Evolutionary conservation across 2,329 filamentous ascomycete genomes (phyloP).

Genomic region (Sporothrix brunneoviolacea): DNA sequence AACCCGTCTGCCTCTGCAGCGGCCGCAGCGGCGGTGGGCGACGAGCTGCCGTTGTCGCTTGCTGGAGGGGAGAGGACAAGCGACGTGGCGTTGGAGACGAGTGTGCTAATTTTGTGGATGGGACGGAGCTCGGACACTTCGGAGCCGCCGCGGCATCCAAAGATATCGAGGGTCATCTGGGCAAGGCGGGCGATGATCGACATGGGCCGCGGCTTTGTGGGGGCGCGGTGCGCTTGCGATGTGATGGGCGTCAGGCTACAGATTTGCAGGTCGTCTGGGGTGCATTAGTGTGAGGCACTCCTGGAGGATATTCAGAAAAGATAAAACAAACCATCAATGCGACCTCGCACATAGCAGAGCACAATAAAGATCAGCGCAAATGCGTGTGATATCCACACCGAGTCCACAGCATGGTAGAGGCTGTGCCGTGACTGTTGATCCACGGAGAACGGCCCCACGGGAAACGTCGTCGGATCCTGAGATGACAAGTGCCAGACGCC

Average conservation of each 20-base stretch:
- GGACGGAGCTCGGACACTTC: no score
- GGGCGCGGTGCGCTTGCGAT: background rate
- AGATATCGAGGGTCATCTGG: background rate
- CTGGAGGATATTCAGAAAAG: no score
- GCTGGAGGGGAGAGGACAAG: background rate
- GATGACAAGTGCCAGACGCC: background rate
- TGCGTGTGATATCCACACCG: background rate
- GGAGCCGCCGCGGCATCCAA: background rate
- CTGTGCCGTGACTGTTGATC: background rate
- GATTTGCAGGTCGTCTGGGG: conserved; percentile 5
- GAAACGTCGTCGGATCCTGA: background rate
- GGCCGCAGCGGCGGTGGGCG: no score
- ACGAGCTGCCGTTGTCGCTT: no score
- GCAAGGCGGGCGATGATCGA: conserved; percentile 1
- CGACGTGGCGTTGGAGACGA: conserved; percentile 3
- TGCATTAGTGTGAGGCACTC: no score
- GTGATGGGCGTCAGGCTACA: background rate
- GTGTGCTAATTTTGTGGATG: background rate
- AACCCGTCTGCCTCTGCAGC: no score
- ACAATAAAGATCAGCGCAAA: conserved; percentile 3
- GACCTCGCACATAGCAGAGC: background rate
- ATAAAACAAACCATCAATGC: no score
- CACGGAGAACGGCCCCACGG: background rate
- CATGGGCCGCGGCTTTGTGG: background rate
- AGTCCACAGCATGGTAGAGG: conserved; percentile 5